A percentile compares a stretch with the other conserved stretches of the same genome.
Evolutionary conservation across 768 basidiomycete species (phyloP).

Genomic region (Boletus eberwhitei): DNA sequence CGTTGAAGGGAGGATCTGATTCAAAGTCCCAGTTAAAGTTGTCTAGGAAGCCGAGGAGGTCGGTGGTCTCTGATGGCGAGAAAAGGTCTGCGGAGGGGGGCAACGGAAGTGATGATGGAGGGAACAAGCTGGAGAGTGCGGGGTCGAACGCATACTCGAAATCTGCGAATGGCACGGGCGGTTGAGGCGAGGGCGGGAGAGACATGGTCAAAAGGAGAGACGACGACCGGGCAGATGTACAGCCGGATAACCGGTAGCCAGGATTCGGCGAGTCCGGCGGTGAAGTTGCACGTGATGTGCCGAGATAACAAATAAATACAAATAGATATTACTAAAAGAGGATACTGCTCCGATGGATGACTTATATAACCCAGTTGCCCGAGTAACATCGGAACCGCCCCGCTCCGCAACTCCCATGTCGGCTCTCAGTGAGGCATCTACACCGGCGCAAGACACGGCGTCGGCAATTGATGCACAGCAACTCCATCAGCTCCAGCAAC

Average conservation of each 20-base stretch:
- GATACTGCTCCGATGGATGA: slow-evolving; percentile 28
- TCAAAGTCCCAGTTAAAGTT: slow-evolving; percentile 71
- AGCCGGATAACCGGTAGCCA: slow-evolving; percentile 22
- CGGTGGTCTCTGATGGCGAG: slow-evolving; percentile 71
- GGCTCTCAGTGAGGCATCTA: slow-evolving; percentile 68
- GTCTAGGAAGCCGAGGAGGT: slow-evolving; percentile 80
- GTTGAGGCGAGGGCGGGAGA: slow-evolving; percentile 33
- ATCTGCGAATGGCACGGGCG: slow-evolving; percentile 60
- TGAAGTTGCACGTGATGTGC: slow-evolving; percentile 11
- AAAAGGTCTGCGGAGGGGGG: slow-evolving; percentile 77
- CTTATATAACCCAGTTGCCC: slow-evolving; percentile 28
- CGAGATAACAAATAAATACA: slow-evolving; percentile 26
- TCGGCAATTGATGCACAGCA: slow-evolving; percentile 57
- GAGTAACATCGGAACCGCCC: slow-evolving; percentile 29
- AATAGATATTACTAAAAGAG: slow-evolving; percentile 20
- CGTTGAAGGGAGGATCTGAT: slow-evolving; percentile 31
- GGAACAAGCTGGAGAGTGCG: slow-evolving; percentile 51
- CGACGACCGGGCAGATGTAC: slow-evolving; percentile 11
- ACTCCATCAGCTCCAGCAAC: slow-evolving; percentile 41
- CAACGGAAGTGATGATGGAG: slow-evolving; percentile 55
- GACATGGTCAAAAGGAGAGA: slow-evolving; percentile 26
- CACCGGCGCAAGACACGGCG: slow-evolving; percentile 65
- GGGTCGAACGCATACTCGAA: slow-evolving; percentile 75
- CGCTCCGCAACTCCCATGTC: slow-evolving; percentile 60
- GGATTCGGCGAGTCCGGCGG: slow-evolving; percentile 6